Evolutionary conservation across 2,329 filamentous ascomycete genomes (phyloP), one percentile per base, ranked within the genome.

Genomic region (Venturia nashicola): DNA sequence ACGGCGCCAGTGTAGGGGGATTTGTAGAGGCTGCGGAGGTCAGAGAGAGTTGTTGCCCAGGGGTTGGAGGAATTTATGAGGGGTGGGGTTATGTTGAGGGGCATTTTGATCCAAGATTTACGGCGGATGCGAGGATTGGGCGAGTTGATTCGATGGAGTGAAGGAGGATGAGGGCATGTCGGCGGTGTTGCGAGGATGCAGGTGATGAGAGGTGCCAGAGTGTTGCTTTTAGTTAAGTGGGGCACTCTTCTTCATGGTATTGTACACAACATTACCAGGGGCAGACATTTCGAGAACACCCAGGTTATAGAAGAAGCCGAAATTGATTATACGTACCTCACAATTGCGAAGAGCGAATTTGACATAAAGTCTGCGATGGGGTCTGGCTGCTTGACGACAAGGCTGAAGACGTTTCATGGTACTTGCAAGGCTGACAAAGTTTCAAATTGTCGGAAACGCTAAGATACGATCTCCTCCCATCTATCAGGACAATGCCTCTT

Each of bases 41-140:
- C 83, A 5, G 81, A 77, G 5, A 81, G 73, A 2, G 82, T 84
- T 0, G 87, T 90, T 34, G 88, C 88, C 88, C 88, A 91, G 0
- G 89, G 89, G 61, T 83, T 87, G 39, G 89, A 84, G 0, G 88
- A 88, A 75, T 92, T 92, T 67, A 91, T 77, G 7, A 93, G 77
- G 0, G 87, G 87, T 0, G 87, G 87, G 54, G 77, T 68, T 65
- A 91, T 83, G 8, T 68, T 61, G 11, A 88, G 74, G 11, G 74
- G 67, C 34, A 68, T 62, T 48, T 23, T n/a, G 18, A 8, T 51
- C 11, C 11, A 16, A 12, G 20, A 20, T 5, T 51, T 16, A 14
- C 20, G 46, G 46, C 3, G 46, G 46, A 4, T 27, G 46, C 2
- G 44, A 20, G 43, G 43, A 46, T 5, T 16, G n/a, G 16, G 5